These are phyloP conservation scores for Glebionis coronaria DNA, from an alignment of 129 eudicot genomes.

Conservation along the genomic window DNA sequence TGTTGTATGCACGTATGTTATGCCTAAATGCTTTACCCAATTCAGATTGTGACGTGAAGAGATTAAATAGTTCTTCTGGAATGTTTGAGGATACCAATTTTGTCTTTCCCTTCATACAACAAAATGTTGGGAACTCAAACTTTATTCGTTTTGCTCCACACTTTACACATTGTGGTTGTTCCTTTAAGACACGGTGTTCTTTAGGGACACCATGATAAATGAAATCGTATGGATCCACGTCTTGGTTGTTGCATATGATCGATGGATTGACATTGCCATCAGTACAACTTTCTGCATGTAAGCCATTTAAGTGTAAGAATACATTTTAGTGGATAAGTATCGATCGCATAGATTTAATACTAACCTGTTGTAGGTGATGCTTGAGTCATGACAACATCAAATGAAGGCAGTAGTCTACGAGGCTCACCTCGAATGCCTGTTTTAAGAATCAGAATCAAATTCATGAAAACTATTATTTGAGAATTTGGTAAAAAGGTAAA, in stretches of 20 bases:
- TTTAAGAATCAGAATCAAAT: background rate
- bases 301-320: background rate
- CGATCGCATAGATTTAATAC: background rate
- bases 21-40: background rate
- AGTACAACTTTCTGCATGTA: background rate
- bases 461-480: no score
- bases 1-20: constrained; percentile 1
- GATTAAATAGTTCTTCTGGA: background rate
- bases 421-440: background rate
- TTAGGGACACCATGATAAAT: background rate
- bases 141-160: constrained; percentile 3
- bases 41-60: background rate
- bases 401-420: background rate
- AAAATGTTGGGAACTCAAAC: constrained; percentile 1
- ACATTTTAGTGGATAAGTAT: background rate
- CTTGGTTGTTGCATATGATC: background rate
- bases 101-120: constrained; percentile 10
- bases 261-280: background rate
- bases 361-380: background rate
- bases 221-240: background rate
- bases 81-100: background rate
- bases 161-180: background rate
- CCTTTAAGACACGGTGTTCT: background rate
- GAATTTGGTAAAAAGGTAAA: no score
- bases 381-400: background rate